Conservation (phyloP, 129 eudicot genomes). For the Flaveria sonorensis region DNA sequence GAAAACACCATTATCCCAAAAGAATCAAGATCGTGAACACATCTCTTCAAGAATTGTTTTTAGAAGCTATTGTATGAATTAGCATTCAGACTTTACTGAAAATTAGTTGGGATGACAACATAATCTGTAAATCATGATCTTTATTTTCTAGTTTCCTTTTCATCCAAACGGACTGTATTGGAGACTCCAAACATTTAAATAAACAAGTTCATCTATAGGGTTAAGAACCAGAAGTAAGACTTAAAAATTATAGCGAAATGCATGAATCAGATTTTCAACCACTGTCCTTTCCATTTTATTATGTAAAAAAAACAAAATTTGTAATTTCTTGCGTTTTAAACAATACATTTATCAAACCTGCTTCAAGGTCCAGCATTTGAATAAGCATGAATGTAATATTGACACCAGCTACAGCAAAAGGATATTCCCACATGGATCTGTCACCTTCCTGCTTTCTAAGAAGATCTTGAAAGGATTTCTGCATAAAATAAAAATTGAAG, state of each 20-base stretch:
- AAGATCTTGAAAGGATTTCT: conserved; percentile 95
- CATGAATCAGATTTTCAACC: neutral
- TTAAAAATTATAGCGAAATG: neutral
- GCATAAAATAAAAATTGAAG: conserved; percentile 28
- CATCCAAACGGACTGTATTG: neutral
- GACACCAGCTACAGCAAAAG: conserved; percentile 99
- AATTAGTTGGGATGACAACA: neutral
- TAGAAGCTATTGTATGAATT: neutral
- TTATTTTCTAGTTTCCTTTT: neutral
- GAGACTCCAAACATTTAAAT: neutral
- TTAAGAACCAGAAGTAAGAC: neutral
- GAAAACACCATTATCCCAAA: conserved; percentile 8
- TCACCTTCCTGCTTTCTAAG: conserved; percentile 93
- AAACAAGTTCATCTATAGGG: neutral
- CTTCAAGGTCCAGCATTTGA: conserved; percentile 98
- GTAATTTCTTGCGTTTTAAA: neutral
- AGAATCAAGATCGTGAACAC: neutral
- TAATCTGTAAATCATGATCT: neutral
- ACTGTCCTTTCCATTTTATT: neutral
- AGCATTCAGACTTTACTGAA: neutral
- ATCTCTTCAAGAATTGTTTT: neutral
- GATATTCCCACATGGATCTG: conserved; percentile 97
- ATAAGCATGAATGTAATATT: conserved; percentile 98
- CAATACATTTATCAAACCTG: conserved; percentile 48
- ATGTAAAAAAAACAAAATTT: neutral